Base-by-base conservation (phyloP, 805 yeast species). In the Kuraishia piskuri region DNA sequence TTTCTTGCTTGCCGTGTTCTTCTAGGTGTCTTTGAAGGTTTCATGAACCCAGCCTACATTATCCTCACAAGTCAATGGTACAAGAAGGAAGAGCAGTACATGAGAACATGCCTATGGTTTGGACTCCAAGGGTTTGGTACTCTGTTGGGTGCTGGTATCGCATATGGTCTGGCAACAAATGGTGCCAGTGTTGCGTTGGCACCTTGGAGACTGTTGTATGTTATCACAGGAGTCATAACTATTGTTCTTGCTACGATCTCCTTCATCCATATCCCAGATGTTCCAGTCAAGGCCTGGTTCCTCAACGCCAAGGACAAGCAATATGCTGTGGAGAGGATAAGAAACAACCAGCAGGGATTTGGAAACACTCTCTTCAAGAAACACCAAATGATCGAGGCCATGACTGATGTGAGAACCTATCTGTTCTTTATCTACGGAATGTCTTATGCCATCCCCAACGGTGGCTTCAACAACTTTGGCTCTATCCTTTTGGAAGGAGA, bases 271-370 rank as follows among this genome's bases (percentile, higher is more conserved):
- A 65, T 81, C 47, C 88, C 88, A 1, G 77, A 79, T 58, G 79
- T 75, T 57, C 83, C 75, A 21, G 65, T 68, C 55, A 59, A 37
- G 14, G 52, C 59, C 1, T 73, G 79, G 74, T 78, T 74, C 58
- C 63, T 79, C 58, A 69, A 63, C 24, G 75, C 73, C 17, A 70
- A 73, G 52, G 86, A 79, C 59, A 74, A 70, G 60, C 55, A 63
- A 14, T 63, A 71, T 63, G 78, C 78, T 20, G 77, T 83, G 20
- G 80, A 79, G 61, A 73, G 87, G 60, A 78, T 84, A 55, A 76
- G 84, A 61, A 61, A 60, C 4, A 82, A 82, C 62, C 77, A 79
- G 59, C 83, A 80, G 57, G 88, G 87, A 31, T 79, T 77, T 61
- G 87, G 85, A 52, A 78, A 74, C 59, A 76, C 67, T 58, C 69